Evolutionary conservation across 225 moss, liverwort and hornwort species (phyloP), one percentile per base, ranked within the genome.

Genomic region (Pleurozium schreberi): DNA sequence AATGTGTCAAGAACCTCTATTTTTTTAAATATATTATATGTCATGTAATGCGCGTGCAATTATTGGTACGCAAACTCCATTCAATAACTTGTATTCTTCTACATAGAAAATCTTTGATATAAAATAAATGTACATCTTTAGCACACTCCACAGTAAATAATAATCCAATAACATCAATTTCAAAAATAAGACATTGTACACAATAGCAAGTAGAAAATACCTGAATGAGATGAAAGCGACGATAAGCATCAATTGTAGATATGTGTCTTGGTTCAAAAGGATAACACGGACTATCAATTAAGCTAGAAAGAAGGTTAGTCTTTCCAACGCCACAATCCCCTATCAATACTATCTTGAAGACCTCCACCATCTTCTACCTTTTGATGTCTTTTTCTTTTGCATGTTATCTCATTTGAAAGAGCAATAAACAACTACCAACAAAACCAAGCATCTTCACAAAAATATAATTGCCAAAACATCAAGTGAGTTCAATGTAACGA

Each of bases 131-230:
- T 14, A 49, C 5, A 49, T 30, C 25, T 40, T 28, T 1, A 60
- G 2, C 0, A 0, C 3, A 13, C 6, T 43, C 6, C 1, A 60
- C 8, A 33, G 11, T 17, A 23, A 34, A 33, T 45, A 62, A 34
- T 45, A 82, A 47, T 47, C 8, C 2, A 82, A 63, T 47, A 11
- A 47, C 25, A 34, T 53, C 20, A n/a, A 63, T 50, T 31, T 86
- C 1, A 63, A 15, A 61, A 75, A 5, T 6, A 75, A n/a, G 9
- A 38, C 14, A 86, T n/a, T 28, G 2, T 25, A 52, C 1, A 5
- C 8, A 76, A 50, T 14, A 52, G 27, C 1, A 76, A 1, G 22
- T 66, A 17, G 12, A 66, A 17, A 79, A 57, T 2, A 87, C 87
- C 40, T 87, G 4, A 18, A 87, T 23, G 7, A 30, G 11, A 42